phyloP scores from a whole-genome alignment of 129 eudicot species.

The Escallonia herrerae region DNA sequence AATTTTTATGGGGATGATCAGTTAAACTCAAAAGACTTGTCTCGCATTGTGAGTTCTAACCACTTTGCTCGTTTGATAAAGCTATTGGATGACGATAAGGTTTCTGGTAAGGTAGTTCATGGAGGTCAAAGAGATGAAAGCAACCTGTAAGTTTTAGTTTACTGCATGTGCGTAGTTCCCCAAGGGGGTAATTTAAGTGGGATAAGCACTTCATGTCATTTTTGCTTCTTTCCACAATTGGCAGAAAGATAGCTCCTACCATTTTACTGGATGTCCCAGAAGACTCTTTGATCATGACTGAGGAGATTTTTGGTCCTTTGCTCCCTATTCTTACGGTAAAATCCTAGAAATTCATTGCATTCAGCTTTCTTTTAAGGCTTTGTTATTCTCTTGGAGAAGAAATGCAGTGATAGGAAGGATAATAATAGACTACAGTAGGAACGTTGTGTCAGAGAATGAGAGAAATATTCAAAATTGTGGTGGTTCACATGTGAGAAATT shows the following conservation, averaged over 20 bases:
- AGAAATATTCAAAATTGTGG: no score
- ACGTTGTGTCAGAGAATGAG: no score
- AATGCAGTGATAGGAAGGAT: no score
- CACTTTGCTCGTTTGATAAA: conserved; percentile 59
- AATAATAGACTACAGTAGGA: no score
- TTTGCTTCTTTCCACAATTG: conserved; percentile 1
- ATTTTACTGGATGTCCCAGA: conserved; percentile 59
- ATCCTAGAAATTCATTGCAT: background rate
- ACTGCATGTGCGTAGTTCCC: background rate
- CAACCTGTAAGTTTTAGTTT: conserved; percentile 44
- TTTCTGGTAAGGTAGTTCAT: conserved; percentile 56
- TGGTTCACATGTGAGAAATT: no score
- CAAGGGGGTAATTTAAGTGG: background rate
- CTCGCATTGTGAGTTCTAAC: conserved; percentile 51
- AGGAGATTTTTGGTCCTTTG: conserved; percentile 87
- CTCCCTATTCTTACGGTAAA: conserved; percentile 77
- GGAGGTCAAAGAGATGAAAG: conserved; percentile 70
- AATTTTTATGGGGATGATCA: conserved; percentile 66
- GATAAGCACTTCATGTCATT: background rate
- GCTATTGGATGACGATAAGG: conserved; percentile 60
- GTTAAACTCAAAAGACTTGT: conserved; percentile 54
- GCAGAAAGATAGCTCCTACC: conserved; percentile 75
- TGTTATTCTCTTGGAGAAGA: no score
- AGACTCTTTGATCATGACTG: conserved; percentile 76
- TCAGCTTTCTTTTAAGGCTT: no score